A percentile compares a stretch with the other conserved stretches of the same genome.
These are phyloP conservation scores for Aspergillus calidoustus DNA, from an alignment of 2,329 filamentous ascomycete species.

Conservation along the genomic window DNA sequence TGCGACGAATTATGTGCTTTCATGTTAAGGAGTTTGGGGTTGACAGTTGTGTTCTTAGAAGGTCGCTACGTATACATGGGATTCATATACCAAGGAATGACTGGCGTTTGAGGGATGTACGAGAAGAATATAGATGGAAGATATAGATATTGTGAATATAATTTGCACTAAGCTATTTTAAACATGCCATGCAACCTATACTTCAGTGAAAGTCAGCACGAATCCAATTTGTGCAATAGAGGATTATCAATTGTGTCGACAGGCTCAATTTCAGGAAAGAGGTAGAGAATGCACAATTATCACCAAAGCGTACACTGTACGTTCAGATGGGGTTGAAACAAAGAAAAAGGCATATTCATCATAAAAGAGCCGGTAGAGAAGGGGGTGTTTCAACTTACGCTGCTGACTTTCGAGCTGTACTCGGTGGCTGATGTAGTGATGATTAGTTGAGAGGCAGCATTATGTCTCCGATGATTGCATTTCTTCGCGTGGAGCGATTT, in stretches of 20 bases:
- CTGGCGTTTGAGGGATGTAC: not conserved
- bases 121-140: not conserved
- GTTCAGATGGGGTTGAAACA: slow-evolving; percentile 48
- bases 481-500: not conserved
- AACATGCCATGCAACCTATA: not conserved
- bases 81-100: not conserved
- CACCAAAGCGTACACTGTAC: slow-evolving; percentile 36
- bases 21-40: not conserved
- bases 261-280: slow-evolving; percentile 28
- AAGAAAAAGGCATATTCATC: slow-evolving; percentile 43
- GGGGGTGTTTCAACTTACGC: slow-evolving; percentile 18
- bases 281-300: slow-evolving; percentile 32
- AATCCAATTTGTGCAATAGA: not conserved
- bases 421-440: not conserved
- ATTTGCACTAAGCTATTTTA: not conserved
- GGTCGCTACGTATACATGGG: not conserved
- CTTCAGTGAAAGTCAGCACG: slow-evolving; percentile 12
- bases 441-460: not conserved
- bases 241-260: not conserved
- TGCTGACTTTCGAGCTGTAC: not conserved
- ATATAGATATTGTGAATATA: not conserved
- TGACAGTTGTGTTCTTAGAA: not conserved
- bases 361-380: slow-evolving; percentile 18
- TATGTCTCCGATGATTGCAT: not conserved
- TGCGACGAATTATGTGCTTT: not conserved